Percentiles rank a stretch among this genome's conserved stretches.
These are phyloP conservation scores for Penicillium salamii DNA, from an alignment of 495 filamentous ascomycete species.

Conservation along the genomic window DNA sequence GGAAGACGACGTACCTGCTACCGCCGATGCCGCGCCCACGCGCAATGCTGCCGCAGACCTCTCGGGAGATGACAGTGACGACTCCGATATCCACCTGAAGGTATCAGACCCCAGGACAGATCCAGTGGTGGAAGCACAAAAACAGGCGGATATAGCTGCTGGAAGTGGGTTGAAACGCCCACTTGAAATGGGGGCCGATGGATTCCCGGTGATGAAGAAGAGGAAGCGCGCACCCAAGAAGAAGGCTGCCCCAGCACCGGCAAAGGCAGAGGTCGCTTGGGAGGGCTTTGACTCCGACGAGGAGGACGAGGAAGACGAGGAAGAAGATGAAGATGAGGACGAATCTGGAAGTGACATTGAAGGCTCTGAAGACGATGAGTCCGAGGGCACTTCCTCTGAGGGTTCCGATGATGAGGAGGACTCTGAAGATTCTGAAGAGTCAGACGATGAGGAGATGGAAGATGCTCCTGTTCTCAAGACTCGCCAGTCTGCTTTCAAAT, in stretches of 20 bases:
- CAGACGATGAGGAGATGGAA: slow-evolving; percentile 27
- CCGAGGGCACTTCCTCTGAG: slow-evolving; percentile 22
- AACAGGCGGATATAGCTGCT: slow-evolving; percentile 27
- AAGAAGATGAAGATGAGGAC: slow-evolving; percentile 15
- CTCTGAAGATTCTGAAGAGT: slow-evolving; percentile 14
- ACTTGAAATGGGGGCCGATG: slow-evolving; percentile 71
- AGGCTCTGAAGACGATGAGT: slow-evolving; percentile 16
- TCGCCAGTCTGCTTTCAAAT: slow-evolving; percentile 77
- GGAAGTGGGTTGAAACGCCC: slow-evolving; percentile 88
- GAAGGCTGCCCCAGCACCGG: slow-evolving; percentile 24
- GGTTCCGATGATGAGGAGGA: slow-evolving; percentile 22
- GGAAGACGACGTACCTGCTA: slow-evolving; percentile 11
- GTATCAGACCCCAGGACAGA: slow-evolving; percentile 17
- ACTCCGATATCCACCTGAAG: slow-evolving; percentile 32
- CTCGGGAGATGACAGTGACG: slow-evolving; percentile 37
- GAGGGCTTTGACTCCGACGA: slow-evolving; percentile 57
- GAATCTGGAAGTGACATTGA: slow-evolving; percentile 19
- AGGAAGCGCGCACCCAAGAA: slow-evolving; percentile 41
- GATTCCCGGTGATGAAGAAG: slow-evolving; percentile 78
- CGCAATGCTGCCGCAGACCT: slow-evolving; percentile 16
- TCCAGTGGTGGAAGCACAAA: slow-evolving; percentile 14
- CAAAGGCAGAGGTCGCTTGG: slow-evolving; percentile 51
- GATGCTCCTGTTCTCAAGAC: slow-evolving; percentile 40
- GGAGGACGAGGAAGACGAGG: slow-evolving; percentile 20
- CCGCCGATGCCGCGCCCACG: slow-evolving; percentile 4